Evolutionary conservation across 495 filamentous ascomycete genomes (phyloP).

Genomic region (Tuber brumale): DNA sequence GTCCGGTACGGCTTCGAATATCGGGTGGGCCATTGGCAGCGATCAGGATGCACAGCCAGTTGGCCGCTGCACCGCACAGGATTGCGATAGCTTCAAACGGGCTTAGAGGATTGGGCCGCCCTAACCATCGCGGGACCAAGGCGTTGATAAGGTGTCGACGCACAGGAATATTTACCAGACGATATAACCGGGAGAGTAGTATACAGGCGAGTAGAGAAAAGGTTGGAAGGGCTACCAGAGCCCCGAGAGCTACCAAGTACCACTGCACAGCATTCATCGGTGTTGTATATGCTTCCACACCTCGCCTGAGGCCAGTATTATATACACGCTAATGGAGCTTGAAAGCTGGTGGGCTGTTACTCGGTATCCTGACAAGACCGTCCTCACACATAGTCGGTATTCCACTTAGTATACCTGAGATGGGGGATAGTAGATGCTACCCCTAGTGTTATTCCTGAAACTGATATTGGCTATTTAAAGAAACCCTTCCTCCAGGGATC

Average conservation of each 20-base stretch:
- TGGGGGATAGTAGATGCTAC: background rate
- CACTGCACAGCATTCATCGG: background rate
- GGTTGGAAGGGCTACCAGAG: background rate
- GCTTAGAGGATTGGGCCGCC: background rate
- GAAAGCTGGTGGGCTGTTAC: background rate
- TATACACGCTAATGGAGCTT: background rate
- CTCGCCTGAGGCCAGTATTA: background rate
- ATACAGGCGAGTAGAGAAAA: background rate
- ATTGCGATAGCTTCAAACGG: background rate
- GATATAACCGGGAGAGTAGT: background rate
- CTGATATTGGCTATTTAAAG: background rate
- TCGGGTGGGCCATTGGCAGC: background rate
- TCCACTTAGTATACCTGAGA: background rate
- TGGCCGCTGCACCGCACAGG: background rate
- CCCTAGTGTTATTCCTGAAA: background rate
- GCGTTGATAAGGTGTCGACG: background rate
- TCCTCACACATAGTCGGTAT: background rate
- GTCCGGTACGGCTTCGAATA: background rate
- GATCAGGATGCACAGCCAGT: background rate
- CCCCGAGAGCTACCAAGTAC: background rate
- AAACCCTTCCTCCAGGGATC: background rate
- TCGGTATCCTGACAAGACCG: background rate
- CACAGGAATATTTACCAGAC: background rate
- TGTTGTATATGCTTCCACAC: background rate
- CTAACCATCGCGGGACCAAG: background rate